Evolutionary conservation across 345 rosid genomes (phyloP).

Genomic region (Lumnitzera racemosa): DNA sequence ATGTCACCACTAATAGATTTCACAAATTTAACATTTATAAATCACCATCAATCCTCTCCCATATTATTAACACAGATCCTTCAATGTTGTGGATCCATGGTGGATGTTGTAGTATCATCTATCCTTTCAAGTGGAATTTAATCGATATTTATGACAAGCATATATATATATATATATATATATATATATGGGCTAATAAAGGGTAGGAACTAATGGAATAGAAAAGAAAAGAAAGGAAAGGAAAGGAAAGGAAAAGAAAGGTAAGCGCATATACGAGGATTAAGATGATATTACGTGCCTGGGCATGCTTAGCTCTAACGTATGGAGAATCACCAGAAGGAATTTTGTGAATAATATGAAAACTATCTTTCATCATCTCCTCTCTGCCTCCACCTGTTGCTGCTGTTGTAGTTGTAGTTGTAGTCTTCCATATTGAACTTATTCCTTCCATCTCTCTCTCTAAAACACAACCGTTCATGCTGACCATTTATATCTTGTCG

Average conservation of each 20-base stretch:
- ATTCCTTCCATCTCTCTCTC: constrained; percentile 16
- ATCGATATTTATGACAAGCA: not conserved
- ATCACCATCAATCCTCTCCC: too few relatives aligned
- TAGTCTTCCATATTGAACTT: constrained; percentile 17
- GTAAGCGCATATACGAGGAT: too few relatives aligned
- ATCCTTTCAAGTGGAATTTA: not conserved
- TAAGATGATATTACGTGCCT: constrained; percentile 24
- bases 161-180: not conserved
- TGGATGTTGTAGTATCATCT: not conserved
- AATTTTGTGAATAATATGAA: constrained; percentile 68
- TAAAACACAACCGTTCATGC: not conserved
- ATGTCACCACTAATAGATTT: too few relatives aligned
- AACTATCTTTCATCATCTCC: constrained; percentile 21
- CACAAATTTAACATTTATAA: too few relatives aligned
- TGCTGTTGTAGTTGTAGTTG: too few relatives aligned
- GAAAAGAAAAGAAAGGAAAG: not conserved
- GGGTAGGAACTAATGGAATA: too few relatives aligned
- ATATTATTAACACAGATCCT: too few relatives aligned
- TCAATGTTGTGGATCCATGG: too few relatives aligned
- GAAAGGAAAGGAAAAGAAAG: not conserved
- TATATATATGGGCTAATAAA: not conserved
- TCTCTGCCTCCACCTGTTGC: constrained; percentile 4
- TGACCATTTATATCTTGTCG: too few relatives aligned
- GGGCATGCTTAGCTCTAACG: constrained; percentile 81
- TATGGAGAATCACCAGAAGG: constrained; percentile 85